These are phyloP conservation scores for Heritiera fomes DNA, from an alignment of 345 rosid species.

Conservation along the genomic window DNA sequence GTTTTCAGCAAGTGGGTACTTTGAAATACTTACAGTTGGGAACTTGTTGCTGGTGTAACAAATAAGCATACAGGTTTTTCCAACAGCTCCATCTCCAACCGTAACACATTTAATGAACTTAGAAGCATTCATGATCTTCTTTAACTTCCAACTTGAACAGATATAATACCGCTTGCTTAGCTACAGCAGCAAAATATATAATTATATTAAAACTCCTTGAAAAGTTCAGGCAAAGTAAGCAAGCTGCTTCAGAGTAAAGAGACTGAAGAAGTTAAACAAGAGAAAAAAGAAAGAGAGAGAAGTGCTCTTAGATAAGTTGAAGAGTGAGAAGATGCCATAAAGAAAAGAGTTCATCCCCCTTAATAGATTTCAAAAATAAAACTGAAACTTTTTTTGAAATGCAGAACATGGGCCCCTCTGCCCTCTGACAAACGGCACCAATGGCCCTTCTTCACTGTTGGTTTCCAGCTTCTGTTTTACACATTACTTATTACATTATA, in stretches of 20 bases:
- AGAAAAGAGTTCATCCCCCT: constrained; percentile 37
- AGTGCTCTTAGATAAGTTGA: constrained; percentile 9
- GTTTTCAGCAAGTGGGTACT: constrained; percentile 21
- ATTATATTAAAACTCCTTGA: not conserved
- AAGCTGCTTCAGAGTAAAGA: constrained; percentile 28
- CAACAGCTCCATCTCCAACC: constrained; percentile 99
- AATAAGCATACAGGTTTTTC: constrained; percentile 99
- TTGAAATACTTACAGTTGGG: constrained; percentile 68
- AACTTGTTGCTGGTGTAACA: constrained; percentile 98
- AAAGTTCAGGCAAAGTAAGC: constrained; percentile 23
- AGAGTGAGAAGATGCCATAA: not conserved
- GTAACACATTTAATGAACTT: constrained; percentile 99
- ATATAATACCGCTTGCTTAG: constrained; percentile 7
- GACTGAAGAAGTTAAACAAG: constrained; percentile 23
- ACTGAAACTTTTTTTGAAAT: constrained; percentile 33
- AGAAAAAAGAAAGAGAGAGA: constrained; percentile 26
- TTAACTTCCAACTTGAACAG: constrained; percentile 21
- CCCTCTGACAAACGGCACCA: constrained; percentile 36
- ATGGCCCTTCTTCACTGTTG: not conserved
- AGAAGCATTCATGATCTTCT: constrained; percentile 74
- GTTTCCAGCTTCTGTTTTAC: constrained; percentile 12
- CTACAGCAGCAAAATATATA: constrained; percentile 2
- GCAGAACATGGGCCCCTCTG: constrained; percentile 38
- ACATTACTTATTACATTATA: not conserved
- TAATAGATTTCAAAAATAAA: constrained; percentile 55